Evolutionary conservation across 257 asterid species (phyloP), one percentile per base, ranked within the genome.

Genomic region (Scutellaria minor): DNA sequence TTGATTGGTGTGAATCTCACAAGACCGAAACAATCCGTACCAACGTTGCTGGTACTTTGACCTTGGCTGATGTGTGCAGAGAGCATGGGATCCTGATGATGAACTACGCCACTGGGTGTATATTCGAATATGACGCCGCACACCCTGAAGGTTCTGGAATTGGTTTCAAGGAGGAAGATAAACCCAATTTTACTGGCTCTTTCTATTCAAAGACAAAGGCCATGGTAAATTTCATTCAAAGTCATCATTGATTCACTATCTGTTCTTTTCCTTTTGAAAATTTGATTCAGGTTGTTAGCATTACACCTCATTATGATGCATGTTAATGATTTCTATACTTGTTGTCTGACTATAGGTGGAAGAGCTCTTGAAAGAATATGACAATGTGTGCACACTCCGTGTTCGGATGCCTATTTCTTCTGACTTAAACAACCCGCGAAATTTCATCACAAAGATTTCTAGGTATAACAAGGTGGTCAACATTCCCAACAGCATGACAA

Each of bases 171-270:
- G 92, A 87, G 82, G 90, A 85, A 61, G 92, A 87, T 69, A 81
- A 44, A 0, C 92, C 92, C 51, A 87, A 87, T 62, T 87, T 87
- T 52, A 57, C 27, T 31, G 92, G 90, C 6, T 87, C 90, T 10
- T 87, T 83, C 84, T 87, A 87, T 72, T 87, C 90, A 13, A 87
- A 87, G 83, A 87, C 92, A 76, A 87, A 87, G 77, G 90, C 92
- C 75, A 85, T 83, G 90, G 92, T 87, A 81, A 50, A 58, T 68
- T 76, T 41, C 8, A 11, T 18, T 27, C 12, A 11, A 48, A 4
- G 4, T 6, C 52, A 11, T 54, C 51, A 47, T 13, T 52, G 27
- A 14, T 12, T 4, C 56, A 24, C 37, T 44, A 15, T 70, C 2
- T 20, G 22, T 22, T 35, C 8, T 3, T 51, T 35, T 11, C 48